Base-by-base conservation (phyloP, 768 basidiomycete species). In the Dendrothele bispora region DNA sequence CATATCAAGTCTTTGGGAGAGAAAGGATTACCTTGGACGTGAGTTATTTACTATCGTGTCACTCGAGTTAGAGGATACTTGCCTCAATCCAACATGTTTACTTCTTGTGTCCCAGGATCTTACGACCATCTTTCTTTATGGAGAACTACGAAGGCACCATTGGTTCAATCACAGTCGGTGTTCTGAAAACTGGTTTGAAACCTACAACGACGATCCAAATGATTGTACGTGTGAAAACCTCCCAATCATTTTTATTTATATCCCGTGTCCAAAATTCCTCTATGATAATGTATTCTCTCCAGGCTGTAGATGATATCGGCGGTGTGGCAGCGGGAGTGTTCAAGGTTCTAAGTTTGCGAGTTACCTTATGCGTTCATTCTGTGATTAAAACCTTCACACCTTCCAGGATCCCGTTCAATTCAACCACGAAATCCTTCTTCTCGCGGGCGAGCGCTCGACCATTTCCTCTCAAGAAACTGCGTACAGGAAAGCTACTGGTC, bases 291-390 rank as follows among this genome's bases (percentile, higher is more conserved):
- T n/a, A 24, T 10, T 38, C 7, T 17, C n/a, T 21, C 22, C 37
- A 69, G 67, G 66, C 62, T 21, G 61, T 50, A 17, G 65, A 67
- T 18, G 69, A 67, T 46, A 68, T 66, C 48, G 69, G 70, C 5
- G 53, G 52, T 17, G 64, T 72, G 29, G 69, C 64, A 15, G 61
- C 62, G 11, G 64, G 54, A 0, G 59, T 70, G 1, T 69, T 70
- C 48, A 49, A 54, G 52, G 69, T 68, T 14, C 11, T 24, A 21
- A 38, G 5, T 29, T 8, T 41, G 21, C 17, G 38, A 36, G 15
- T 26, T 35, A 6, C 28, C 39, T 14, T 42, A 37, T 7, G 4
- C 40, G 32, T 24, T 34, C 29, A n/a, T 48, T 37, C 20, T 46
- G 25, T 32, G 18, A n/a, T n/a, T n/a, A n/a, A n/a, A n/a, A n/a